Conservation (phyloP, 176 grass and related monocot species). For the Bromus sterilis region DNA sequence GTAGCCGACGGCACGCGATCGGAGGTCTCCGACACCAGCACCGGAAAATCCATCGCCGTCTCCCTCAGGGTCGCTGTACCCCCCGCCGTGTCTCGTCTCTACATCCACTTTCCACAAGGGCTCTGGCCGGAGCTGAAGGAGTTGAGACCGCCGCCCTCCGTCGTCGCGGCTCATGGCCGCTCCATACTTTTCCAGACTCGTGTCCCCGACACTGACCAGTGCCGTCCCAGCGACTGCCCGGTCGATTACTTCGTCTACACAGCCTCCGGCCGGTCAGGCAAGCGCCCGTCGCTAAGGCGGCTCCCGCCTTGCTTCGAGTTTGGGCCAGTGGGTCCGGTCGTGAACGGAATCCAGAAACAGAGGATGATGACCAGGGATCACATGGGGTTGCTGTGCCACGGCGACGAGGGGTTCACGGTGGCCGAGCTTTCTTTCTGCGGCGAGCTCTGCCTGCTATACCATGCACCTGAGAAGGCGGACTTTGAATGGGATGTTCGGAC, state of each 20-base stretch:
- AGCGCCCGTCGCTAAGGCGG: not conserved
- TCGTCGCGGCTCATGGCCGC: not conserved
- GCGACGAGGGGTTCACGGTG: not conserved
- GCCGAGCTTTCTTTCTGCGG: not conserved
- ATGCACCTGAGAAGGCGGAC: not conserved
- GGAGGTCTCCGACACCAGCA: not conserved
- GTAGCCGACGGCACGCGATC: not conserved
- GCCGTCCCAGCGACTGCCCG: not conserved
- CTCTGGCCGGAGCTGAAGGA: not conserved
- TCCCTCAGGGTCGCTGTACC: not conserved
- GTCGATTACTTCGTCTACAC: conserved; percentile 3
- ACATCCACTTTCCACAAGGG: not conserved
- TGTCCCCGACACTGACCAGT: not conserved
- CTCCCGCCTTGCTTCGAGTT: not conserved
- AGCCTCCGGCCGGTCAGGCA: not conserved
- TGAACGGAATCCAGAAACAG: no score
- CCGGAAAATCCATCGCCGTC: not conserved
- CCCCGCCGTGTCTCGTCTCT: not conserved
- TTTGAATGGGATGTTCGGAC: not conserved
- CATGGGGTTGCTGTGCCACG: not conserved
- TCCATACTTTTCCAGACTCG: not conserved
- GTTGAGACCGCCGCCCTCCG: not conserved
- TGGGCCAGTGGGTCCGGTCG: no score
- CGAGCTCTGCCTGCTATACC: not conserved
- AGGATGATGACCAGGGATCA: not conserved